phyloP scores from a whole-genome alignment of 768 basidiomycete genomes.

The Chalciporus pseudorubinellus region DNA sequence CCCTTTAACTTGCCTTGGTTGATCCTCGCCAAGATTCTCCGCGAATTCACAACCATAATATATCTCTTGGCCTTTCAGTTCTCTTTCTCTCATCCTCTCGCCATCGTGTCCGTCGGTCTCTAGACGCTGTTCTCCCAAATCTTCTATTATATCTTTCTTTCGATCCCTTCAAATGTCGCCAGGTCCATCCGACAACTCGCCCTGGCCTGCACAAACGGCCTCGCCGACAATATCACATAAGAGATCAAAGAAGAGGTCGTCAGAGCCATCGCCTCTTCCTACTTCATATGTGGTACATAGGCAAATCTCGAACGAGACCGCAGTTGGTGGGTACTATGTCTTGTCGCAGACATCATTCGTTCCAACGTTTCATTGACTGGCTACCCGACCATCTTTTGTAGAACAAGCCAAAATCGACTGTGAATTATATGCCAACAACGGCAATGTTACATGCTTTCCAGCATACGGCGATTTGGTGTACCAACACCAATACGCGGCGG shows the following conservation, averaged over 20 bases:
- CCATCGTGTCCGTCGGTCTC: conserved; percentile 21
- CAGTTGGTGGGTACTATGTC: conserved; percentile 26
- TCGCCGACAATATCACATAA: conserved; percentile 25
- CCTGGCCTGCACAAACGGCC: conserved; percentile 47
- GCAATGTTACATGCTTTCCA: conserved; percentile 78
- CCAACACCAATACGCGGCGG: conserved; percentile 75
- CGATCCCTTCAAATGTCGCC: conserved; percentile 37
- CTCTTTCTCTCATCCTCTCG: conserved; percentile 20
- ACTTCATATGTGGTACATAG: conserved; percentile 14
- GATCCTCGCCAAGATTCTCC: conserved; percentile 8
- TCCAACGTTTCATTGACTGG: conserved; percentile 8
- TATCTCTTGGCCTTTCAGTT: conserved; percentile 23
- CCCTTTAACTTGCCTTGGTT: conserved; percentile 32
- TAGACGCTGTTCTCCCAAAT: conserved; percentile 18
- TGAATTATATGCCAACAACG: conserved; percentile 59
- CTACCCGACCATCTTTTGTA: conserved; percentile 13
- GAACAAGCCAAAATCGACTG: conserved; percentile 47
- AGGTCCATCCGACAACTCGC: conserved; percentile 32
- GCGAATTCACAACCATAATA: conserved; percentile 24
- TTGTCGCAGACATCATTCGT: conserved; percentile 2
- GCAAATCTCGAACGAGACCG: conserved; percentile 28
- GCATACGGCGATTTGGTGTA: conserved; percentile 48
- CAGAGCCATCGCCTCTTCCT: conserved; percentile 29
- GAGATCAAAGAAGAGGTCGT: conserved; percentile 34
- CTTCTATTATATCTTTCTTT: conserved; percentile 21